Base-by-base conservation (phyloP, 371 early-diverging fungal species). In the Haplosporangium sp. region DNA sequence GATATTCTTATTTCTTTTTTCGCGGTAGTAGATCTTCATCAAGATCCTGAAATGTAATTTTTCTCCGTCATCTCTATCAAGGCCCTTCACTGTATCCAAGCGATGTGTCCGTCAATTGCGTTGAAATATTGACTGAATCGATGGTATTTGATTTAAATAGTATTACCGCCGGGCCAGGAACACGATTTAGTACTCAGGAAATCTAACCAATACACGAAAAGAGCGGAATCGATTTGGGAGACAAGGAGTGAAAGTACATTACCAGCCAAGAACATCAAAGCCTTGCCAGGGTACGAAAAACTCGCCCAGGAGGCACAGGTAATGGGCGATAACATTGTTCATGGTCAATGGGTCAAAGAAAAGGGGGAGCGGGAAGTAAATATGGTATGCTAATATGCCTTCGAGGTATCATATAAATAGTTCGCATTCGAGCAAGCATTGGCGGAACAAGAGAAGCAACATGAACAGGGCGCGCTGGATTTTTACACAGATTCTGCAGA, bases 231-330 rank as follows among this genome's bases (percentile, higher is more conserved):
- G 0, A 69, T 79, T 18, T 73, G 69, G 73, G 73, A 73, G 47
- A 64, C 80, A 14, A 61, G 73, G n/a, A 69, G 65, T 14, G 59
- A 57, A 16, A 71, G 72, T 36, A 69, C 69, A 5, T 53, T 23
- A 10, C 61, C 73, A 1, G 62, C 45, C 29, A 68, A 68, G 21
- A 52, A 66, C 10, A 61, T 69, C 52, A 73, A 73, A 36, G 69
- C 64, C 10, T n/a, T 79, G 10, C 63, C 73, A 6, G 55, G 23
- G 36, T 73, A 64, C n/a, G 80, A 69, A 23, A 58, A 57, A 50
- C 69, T 79, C 12, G 69, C 69, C 23, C 69, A 73, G 55, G 80
- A 79, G 16, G 80, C 80, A 42, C 73, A 79, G 63, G 80, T 73
- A 79, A 21, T 10, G 8, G 23, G 51, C 9, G 23, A 13, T 16